Evolutionary conservation across 495 filamentous ascomycete genomes (phyloP).

Genomic region (Hyaloscypha finlandica): DNA sequence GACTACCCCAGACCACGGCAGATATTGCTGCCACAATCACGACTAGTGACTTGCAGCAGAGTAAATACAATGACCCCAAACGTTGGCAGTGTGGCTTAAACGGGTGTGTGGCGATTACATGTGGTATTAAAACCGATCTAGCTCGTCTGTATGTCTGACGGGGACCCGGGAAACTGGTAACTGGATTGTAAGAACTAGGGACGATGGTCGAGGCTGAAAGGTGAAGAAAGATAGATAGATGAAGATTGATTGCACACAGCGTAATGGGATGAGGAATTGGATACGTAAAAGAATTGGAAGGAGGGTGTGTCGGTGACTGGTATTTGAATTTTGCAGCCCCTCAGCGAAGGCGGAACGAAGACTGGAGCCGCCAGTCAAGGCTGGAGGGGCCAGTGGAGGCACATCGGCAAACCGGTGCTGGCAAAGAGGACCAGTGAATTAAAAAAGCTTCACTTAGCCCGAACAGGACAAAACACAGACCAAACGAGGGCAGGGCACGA

Average conservation of each 20-base stretch:
- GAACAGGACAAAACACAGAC: conserved; percentile 23
- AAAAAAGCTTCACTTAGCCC: conserved; percentile 15
- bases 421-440: neutral
- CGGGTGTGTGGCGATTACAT: conserved; percentile 24
- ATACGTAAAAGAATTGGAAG: conserved; percentile 28
- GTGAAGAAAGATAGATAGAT: conserved; percentile 16
- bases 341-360: conserved; percentile 17
- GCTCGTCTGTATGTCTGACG: conserved; percentile 23
- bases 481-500: conserved; percentile 13
- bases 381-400: neutral
- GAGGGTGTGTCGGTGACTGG: conserved; percentile 16
- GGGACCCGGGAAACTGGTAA: conserved; percentile 26
- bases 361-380: conserved; percentile 1
- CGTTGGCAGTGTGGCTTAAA: conserved; percentile 19
- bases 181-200: conserved; percentile 19
- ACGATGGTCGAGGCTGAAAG: conserved; percentile 25
- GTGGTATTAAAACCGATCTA: conserved; percentile 23
- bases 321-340: conserved; percentile 32
- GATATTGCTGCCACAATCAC: conserved; percentile 9
- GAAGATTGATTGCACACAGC: conserved; percentile 15
- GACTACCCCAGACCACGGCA: conserved; percentile 23
- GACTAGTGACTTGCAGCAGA: conserved; percentile 11
- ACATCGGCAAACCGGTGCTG: conserved; percentile 1
- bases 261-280: conserved; percentile 30
- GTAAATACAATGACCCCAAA: neutral